Conservation (phyloP, 179 eudicot species). For the Silene noctiflora region DNA sequence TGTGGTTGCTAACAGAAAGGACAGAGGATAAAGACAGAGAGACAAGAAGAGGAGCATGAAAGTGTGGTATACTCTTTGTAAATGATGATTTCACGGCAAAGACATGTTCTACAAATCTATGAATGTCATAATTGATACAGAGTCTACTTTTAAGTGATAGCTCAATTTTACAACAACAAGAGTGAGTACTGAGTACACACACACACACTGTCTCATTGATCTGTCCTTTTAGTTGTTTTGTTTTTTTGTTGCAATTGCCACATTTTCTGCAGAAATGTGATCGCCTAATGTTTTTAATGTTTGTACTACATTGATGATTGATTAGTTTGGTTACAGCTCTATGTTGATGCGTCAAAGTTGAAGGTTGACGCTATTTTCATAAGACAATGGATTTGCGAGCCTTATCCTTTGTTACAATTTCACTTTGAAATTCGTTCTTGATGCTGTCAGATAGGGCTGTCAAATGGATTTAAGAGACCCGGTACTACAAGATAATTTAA, state of each 20-base stretch:
- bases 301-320: neutral
- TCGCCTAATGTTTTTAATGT: neutral
- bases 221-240: neutral
- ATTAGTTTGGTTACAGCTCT: neutral
- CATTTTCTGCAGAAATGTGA: neutral
- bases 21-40: neutral
- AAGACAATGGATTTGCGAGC: too few species aligned
- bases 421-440: too few species aligned
- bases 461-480: too few species aligned
- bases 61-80: neutral
- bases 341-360: neutral
- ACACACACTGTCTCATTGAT: neutral
- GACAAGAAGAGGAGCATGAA: neutral
- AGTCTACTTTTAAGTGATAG: conserved; percentile 4
- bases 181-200: too few species aligned
- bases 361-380: too few species aligned
- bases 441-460: too few species aligned
- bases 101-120: conserved; percentile 20
- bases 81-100: neutral
- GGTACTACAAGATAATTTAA: too few species aligned
- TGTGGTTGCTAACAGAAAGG: neutral
- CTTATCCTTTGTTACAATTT: too few species aligned
- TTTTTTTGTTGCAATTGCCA: neutral
- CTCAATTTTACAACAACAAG: conserved; percentile 14
- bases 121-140: neutral